Conservation (phyloP, 108 stramenopile genomes). For the Parmales sp. region DNA sequence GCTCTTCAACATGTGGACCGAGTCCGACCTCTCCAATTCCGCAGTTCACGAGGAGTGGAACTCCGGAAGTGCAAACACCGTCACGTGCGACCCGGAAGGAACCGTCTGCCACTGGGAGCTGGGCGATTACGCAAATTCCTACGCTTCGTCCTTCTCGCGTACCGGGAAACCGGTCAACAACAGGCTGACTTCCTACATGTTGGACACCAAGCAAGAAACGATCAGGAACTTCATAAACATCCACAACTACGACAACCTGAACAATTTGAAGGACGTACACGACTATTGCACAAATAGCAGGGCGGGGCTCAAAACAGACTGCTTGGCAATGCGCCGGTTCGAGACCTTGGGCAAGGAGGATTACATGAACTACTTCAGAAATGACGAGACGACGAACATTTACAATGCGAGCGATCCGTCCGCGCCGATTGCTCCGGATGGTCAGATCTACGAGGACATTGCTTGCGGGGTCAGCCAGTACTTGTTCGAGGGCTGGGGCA, state of each 20-base stretch:
- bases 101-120: not conserved
- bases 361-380: not conserved
- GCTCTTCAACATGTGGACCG: slow-evolving; percentile 1
- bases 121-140: not conserved
- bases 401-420: not conserved
- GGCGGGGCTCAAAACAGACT: not conserved
- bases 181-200: not conserved
- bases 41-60: not conserved
- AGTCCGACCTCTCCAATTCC: not conserved
- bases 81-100: not conserved
- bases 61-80: not conserved
- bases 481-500: not conserved
- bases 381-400: no score
- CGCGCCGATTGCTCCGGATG: not conserved
- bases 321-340: not conserved
- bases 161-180: no score
- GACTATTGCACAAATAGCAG: not conserved
- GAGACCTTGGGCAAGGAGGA: not conserved
- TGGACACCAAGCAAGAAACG: not conserved
- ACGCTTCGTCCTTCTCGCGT: not conserved
- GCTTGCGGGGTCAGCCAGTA: not conserved
- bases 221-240: not conserved
- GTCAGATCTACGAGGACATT: not conserved
- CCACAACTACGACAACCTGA: not conserved
- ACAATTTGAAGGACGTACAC: not conserved